A percentile compares a stretch with the other conserved stretches of the same genome.
Conservation (phyloP, 495 filamentous ascomycete genomes). For the Penicillium psychrofluorescens region DNA sequence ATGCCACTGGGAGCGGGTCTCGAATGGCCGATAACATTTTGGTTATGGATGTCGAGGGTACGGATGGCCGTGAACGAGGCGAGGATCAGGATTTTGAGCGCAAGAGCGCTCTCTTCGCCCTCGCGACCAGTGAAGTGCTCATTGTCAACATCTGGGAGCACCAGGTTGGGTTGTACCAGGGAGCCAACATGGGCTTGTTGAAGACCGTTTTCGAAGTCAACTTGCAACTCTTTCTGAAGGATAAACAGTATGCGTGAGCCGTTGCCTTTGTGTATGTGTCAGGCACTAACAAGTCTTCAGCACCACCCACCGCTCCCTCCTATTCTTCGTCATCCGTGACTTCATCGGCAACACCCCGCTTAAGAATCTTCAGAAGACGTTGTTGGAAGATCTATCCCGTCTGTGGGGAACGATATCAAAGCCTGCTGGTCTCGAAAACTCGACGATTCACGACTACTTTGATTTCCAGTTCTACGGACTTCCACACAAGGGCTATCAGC, state of each 20-base stretch:
- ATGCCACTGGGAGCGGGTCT: slow-evolving; percentile 22
- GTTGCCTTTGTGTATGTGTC: slow-evolving; percentile 9
- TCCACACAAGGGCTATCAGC: slow-evolving; percentile 93
- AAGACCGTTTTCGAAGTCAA: slow-evolving; percentile 99
- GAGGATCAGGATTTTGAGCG: slow-evolving; percentile 99
- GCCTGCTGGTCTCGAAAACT: slow-evolving; percentile 78
- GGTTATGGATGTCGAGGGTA: slow-evolving; percentile 99
- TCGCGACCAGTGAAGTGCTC: slow-evolving; percentile 95
- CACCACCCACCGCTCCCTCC: slow-evolving; percentile 80
- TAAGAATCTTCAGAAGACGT: slow-evolving; percentile 76
- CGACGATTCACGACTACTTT: slow-evolving; percentile 91
- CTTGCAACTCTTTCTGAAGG: slow-evolving; percentile 90
- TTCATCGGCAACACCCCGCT: slow-evolving; percentile 88
- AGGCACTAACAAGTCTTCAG: slow-evolving; percentile 34
- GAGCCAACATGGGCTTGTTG: slow-evolving; percentile 94
- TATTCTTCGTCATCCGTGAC: slow-evolving; percentile 98
- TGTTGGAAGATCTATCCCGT: slow-evolving; percentile 80
- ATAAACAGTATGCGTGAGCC: slow-evolving; percentile 61
- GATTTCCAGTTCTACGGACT: slow-evolving; percentile 95
- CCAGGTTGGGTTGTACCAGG: slow-evolving; percentile 95
- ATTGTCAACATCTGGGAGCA: slow-evolving; percentile 99
- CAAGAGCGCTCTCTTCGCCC: slow-evolving; percentile 92
- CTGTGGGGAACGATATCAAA: slow-evolving; percentile 93
- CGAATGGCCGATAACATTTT: slow-evolving; percentile 94
- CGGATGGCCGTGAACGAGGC: slow-evolving; percentile 90